Percentiles rank a stretch among this genome's conserved stretches.
phyloP scores from a whole-genome alignment of 805 yeast species.

The Ogataea corticis region DNA sequence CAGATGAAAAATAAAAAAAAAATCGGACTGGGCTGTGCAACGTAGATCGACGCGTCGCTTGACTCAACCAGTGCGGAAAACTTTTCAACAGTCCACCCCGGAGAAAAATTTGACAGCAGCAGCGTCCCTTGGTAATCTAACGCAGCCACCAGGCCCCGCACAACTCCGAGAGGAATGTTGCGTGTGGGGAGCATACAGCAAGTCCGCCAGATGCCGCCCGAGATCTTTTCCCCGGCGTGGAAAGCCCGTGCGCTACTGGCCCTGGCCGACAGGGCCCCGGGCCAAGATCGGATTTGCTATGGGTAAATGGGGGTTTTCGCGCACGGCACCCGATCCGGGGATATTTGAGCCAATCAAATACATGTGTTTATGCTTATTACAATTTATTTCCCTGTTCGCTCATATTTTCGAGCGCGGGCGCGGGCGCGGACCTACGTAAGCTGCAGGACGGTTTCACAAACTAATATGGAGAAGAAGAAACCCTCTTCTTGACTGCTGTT shows the following conservation, averaged over 20 bases:
- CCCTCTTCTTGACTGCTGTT: background rate
- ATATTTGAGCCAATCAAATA: conserved; percentile 10
- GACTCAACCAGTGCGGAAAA: no score
- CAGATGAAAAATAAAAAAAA: no score
- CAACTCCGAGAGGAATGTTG: background rate
- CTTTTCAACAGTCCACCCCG: no score
- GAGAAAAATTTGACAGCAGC: no score
- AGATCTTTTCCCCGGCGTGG: no score
- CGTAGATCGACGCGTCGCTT: no score
- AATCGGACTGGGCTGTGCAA: no score
- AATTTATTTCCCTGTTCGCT: conserved; percentile 4
- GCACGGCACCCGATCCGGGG: conserved; percentile 15
- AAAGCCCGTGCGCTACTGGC: no score
- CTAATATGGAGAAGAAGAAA: conserved; percentile 4
- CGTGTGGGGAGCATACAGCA: background rate
- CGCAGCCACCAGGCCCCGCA: background rate
- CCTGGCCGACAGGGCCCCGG: background rate
- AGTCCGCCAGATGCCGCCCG: background rate
- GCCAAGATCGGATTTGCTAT: background rate
- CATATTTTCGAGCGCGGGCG: background rate
- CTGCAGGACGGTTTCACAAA: conserved; percentile 1
- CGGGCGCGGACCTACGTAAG: conserved; percentile 16
- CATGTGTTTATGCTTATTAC: conserved; percentile 10
- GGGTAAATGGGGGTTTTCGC: conserved; percentile 9
- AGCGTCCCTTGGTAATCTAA: background rate